A percentile compares a stretch with the other conserved stretches of the same genome.
Evolutionary conservation across 345 rosid genomes (phyloP).

Genomic region (Populus davidiana): DNA sequence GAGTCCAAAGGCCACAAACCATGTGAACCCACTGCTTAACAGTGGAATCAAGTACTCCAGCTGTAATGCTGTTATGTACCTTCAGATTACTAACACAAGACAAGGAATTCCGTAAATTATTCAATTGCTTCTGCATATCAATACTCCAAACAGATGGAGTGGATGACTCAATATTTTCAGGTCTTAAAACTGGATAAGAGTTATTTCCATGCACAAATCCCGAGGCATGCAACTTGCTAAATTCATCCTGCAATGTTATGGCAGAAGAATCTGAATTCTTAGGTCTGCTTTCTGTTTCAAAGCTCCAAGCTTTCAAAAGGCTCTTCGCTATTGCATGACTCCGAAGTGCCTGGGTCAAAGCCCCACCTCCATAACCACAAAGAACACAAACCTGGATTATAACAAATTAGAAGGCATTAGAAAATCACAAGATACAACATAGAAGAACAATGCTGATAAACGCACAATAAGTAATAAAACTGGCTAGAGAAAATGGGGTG

Average conservation of each 20-base stretch:
- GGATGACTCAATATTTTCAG: conserved; percentile 22
- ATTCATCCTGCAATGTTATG: conserved; percentile 19
- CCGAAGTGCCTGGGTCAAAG: conserved; percentile 43
- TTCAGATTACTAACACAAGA: conserved; percentile 15
- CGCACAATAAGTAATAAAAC: background rate
- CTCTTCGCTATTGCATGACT: conserved; percentile 36
- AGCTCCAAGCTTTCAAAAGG: conserved; percentile 42
- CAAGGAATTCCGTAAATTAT: conserved; percentile 12
- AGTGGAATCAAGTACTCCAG: conserved; percentile 37
- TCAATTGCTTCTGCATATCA: conserved; percentile 17
- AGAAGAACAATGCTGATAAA: background rate
- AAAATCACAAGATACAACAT: background rate
- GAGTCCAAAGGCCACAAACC: conserved; percentile 61
- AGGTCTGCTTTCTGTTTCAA: conserved; percentile 27
- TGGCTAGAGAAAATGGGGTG: background rate
- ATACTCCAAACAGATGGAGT: conserved; percentile 20
- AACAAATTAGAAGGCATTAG: background rate
- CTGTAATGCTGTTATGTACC: conserved; percentile 39
- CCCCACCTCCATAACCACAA: conserved; percentile 56
- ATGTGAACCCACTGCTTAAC: conserved; percentile 56
- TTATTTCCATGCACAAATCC: conserved; percentile 17
- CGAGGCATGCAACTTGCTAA: conserved; percentile 9
- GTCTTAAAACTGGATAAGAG: conserved; percentile 18
- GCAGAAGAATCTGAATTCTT: conserved; percentile 17
- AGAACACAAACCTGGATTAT: conserved; percentile 47